Evolutionary conservation across 1,139 yeast species (phyloP).

Genomic region (Debaryomyces nepalensis): DNA sequence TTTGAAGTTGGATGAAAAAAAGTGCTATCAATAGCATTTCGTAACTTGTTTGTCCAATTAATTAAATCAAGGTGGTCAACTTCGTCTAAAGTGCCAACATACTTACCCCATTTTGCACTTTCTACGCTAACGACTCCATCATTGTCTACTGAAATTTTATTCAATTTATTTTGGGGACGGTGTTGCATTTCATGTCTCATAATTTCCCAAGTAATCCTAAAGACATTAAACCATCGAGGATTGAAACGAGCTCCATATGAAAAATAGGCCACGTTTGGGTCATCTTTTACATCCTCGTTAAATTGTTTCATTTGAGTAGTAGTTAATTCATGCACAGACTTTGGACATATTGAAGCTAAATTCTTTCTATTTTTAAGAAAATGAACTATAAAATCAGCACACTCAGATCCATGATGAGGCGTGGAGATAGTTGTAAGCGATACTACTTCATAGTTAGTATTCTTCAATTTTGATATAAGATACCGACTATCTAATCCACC

Average conservation of each 20-base stretch:
- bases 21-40: constrained; percentile 39
- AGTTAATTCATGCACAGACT: constrained; percentile 63
- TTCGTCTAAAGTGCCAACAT: constrained; percentile 73
- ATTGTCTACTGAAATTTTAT: constrained; percentile 55
- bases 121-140: constrained; percentile 86
- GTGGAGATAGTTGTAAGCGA: constrained; percentile 85
- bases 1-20: constrained; percentile 42
- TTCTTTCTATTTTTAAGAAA: constrained; percentile 20
- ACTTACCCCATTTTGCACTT: constrained; percentile 84
- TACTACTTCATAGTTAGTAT: constrained; percentile 55
- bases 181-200: constrained; percentile 39
- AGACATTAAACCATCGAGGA: constrained; percentile 67
- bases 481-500: constrained; percentile 89
- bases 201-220: constrained; percentile 65
- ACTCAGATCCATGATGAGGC: constrained; percentile 86
- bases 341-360: constrained; percentile 38
- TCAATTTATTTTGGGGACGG: constrained; percentile 18
- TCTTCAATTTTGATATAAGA: constrained; percentile 60
- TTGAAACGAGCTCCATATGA: constrained; percentile 80
- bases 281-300: constrained; percentile 56
- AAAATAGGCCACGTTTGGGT: constrained; percentile 69
- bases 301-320: constrained; percentile 56
- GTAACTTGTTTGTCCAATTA: constrained; percentile 73
- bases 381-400: constrained; percentile 71
- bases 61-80: constrained; percentile 88